Evolutionary conservation across 805 yeast genomes (phyloP).

Genomic region (Spathaspora arborariae): DNA sequence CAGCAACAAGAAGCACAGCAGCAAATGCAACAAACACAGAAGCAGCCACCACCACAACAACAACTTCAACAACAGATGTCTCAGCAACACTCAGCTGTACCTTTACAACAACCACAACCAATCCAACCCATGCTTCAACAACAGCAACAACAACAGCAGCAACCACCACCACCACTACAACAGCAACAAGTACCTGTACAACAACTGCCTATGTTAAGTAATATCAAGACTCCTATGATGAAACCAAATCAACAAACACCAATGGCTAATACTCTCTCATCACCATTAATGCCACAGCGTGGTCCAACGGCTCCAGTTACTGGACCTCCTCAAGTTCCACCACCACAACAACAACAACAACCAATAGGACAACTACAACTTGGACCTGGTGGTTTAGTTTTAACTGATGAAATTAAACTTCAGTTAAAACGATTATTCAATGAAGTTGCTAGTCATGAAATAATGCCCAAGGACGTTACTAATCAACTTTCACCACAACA

Average conservation of each 20-base stretch:
- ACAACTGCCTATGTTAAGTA: slow-evolving; percentile 6
- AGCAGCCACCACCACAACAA: slow-evolving; percentile 20
- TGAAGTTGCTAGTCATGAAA: slow-evolving; percentile 65
- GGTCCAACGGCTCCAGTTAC: background rate
- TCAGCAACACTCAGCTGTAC: slow-evolving; percentile 6
- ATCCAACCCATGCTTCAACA: slow-evolving; percentile 12
- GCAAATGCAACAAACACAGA: slow-evolving; percentile 10
- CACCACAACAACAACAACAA: slow-evolving; percentile 12
- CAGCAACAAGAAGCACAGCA: slow-evolving; percentile 5
- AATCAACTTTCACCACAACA: slow-evolving; percentile 58
- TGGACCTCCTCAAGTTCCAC: background rate
- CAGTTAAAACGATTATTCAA: slow-evolving; percentile 60
- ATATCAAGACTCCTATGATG: slow-evolving; percentile 7
- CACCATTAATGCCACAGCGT: slow-evolving; percentile 7
- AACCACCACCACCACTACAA: slow-evolving; percentile 10
- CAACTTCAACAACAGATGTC: slow-evolving; percentile 14
- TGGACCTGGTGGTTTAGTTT: slow-evolving; percentile 27
- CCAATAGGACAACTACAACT: background rate
- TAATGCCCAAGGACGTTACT: slow-evolving; percentile 65
- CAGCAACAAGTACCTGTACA: slow-evolving; percentile 13
- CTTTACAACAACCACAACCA: slow-evolving; percentile 1
- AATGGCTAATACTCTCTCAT: slow-evolving; percentile 6
- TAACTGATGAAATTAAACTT: slow-evolving; percentile 59
- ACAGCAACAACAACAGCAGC: slow-evolving; percentile 21
- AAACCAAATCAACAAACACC: slow-evolving; percentile 6